A percentile compares a stretch with the other conserved stretches of the same genome.
Conservation (phyloP, 805 yeast species). For the Komagataella kurtzmanii region DNA sequence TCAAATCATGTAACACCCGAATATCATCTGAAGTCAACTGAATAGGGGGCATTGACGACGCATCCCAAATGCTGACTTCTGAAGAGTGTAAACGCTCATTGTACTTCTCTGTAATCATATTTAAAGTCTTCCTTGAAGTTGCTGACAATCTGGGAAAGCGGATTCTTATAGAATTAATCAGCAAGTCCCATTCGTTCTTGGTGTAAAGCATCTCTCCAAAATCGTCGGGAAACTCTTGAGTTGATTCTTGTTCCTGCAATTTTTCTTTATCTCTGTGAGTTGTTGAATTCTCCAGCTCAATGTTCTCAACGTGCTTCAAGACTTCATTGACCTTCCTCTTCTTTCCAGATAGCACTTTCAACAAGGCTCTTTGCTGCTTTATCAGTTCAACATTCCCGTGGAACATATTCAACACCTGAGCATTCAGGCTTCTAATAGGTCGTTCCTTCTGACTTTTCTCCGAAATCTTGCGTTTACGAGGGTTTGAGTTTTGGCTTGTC, state of each 20-base stretch:
- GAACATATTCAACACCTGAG: background rate
- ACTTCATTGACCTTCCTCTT: conserved; percentile 1
- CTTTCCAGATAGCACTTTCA: conserved; percentile 1
- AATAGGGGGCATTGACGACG: conserved; percentile 1
- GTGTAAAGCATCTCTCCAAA: background rate
- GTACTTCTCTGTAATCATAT: background rate
- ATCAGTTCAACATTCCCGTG: background rate
- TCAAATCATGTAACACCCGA: conserved; percentile 2
- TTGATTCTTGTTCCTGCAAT: background rate
- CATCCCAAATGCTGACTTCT: background rate
- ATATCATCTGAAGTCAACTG: background rate
- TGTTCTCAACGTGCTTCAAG: background rate
- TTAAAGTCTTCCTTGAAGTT: background rate
- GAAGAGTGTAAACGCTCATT: background rate
- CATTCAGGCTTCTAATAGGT: background rate
- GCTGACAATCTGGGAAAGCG: conserved; percentile 1
- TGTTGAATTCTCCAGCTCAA: background rate
- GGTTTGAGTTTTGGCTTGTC: background rate
- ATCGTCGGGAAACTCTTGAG: background rate
- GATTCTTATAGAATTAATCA: background rate
- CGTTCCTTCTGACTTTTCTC: background rate
- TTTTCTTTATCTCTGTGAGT: background rate
- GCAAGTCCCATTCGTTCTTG: conserved; percentile 1
- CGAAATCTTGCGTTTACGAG: background rate
- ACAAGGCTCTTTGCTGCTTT: background rate